Evolutionary conservation across 495 filamentous ascomycete genomes (phyloP), one percentile per base, ranked within the genome.

Genomic region (Pseudevernia furfuracea): DNA sequence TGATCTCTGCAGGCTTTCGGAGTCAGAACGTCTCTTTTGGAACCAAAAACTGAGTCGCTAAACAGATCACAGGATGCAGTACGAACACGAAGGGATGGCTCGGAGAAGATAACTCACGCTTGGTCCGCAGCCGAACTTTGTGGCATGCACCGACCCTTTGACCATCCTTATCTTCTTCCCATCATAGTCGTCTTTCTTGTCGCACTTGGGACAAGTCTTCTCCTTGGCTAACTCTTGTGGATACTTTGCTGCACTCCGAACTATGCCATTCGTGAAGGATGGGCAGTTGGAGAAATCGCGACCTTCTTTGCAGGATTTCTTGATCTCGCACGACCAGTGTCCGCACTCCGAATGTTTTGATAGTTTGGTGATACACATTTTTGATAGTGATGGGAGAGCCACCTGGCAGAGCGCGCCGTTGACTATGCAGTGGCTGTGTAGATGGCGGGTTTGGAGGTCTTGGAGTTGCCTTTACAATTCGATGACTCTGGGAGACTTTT

Each of bases 341-440:
- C 48, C 41, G 70, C 79, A 81, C 10, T 61, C 70, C 3, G 62
- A 61, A 11, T 76, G 78, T 38, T 67, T 69, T 60, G 72, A 75
- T 49, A 70, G 69, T 28, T 59, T 70, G n/a, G 71, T 71, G 19
- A 38, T 68, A 67, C 79, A 81, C 79, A 81, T 81, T 1, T n/a
- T 28, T 58, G 14, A 25, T 37, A 11, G 11, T 8, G 32, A 32
- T 17, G 17, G 12, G 10, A 14, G 34, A 58, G 19, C 17, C 34
- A n/a, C 19, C 7, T 48, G 37, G 37, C 11, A 44, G 21, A 62
- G 60, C 34, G 6, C 9, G 14, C 9, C 4, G 52, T 34, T 55
- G 15, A 15, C 9, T 21, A 15, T 55, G 52, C 17, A 34, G 19
- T 55, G 5, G 30, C 6, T 34, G 52, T 30, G 52, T n/a, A 34